Base-by-base conservation (phyloP, 768 basidiomycete genomes). In the Pisolithus tinctorius region DNA sequence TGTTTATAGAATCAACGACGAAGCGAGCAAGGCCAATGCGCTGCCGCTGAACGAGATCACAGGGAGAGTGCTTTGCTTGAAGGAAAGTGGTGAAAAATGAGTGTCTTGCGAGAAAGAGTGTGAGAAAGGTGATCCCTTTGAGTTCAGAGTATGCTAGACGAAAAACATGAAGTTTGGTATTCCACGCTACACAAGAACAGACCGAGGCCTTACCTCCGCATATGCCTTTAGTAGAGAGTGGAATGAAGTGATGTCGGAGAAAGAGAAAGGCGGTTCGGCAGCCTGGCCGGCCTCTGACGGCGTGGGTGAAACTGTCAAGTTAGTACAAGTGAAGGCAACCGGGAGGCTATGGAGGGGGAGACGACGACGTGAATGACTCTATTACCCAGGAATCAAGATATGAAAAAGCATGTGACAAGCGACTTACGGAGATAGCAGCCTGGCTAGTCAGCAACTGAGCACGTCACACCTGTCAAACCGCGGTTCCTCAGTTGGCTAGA, bases 181-280 rank as follows among this genome's bases (percentile, higher is more conserved):
- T 16, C 45, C 23, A 47, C n/a, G n/a, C 8, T 17, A 41, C 45
- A 14, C 26, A 34, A 40, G n/a, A 42, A 20, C 29, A 17, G 31
- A 25, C 11, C 6, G 48, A 23, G 17, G 47, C 27, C 49, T 16
- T 6, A 61, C 60, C 60, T 50, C 59, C 58, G 60, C 60, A 60
- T 55, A 55, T 51, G 39, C 31, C 14, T 39, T 31, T 23, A 31
- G 29, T 7, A 26, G 23, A 47, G 27, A 29, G 43, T 43, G 43
- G 47, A 49, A 45, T 46, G 11, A 34, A 34, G 30, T 23, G 16
- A 26, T 26, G n/a, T 23, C 16, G 27, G n/a, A 47, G 13, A 16
- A 36, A 47, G 31, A 54, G 49, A 41, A 34, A 13, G 34, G 34
- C 34, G 34, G 34, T 34, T 34, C 34, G 34, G 34, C 34, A 34